Conservation (phyloP, 495 filamentous ascomycete genomes). For the Letharia lupina region DNA sequence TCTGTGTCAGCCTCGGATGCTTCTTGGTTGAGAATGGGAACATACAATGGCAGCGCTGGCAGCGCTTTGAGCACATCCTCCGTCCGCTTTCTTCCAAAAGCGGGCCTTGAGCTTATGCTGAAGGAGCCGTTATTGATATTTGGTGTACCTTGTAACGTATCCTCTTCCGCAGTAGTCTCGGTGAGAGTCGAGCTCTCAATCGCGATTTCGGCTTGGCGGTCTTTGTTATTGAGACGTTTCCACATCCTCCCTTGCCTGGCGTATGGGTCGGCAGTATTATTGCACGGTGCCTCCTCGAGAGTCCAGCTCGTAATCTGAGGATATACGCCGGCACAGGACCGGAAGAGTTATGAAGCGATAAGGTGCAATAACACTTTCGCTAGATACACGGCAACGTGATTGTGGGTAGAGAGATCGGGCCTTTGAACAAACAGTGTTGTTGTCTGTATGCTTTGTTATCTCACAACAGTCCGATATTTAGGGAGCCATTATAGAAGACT, state of each 20-base stretch:
- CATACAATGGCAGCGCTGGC: slow-evolving; percentile 39
- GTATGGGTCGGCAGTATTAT: not conserved
- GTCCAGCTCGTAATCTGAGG: not conserved
- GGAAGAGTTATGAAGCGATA: not conserved
- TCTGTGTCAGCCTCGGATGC: not conserved
- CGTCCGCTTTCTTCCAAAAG: slow-evolving; percentile 26
- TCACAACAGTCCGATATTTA: not conserved
- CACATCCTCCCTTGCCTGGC: slow-evolving; percentile 18
- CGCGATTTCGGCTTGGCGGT: slow-evolving; percentile 20
- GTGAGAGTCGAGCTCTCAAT: slow-evolving; percentile 41
- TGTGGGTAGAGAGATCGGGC: not conserved
- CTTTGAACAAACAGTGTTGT: not conserved
- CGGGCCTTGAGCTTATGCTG: slow-evolving; percentile 24
- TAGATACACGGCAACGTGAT: not conserved
- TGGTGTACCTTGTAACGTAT: slow-evolving; percentile 25
- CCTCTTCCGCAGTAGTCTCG: slow-evolving; percentile 35
- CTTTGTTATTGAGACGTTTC: slow-evolving; percentile 23
- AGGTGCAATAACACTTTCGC: not conserved
- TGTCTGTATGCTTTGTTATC: not conserved
- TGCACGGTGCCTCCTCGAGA: not conserved
- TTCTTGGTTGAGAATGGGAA: slow-evolving; percentile 4
- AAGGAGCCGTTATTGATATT: slow-evolving; percentile 24
- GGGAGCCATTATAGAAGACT: not conserved
- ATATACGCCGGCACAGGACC: not conserved
- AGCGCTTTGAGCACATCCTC: slow-evolving; percentile 31